These are phyloP conservation scores for Plasmodium fragile DNA, from an alignment of 169 alveolate species.

Conservation along the genomic window DNA sequence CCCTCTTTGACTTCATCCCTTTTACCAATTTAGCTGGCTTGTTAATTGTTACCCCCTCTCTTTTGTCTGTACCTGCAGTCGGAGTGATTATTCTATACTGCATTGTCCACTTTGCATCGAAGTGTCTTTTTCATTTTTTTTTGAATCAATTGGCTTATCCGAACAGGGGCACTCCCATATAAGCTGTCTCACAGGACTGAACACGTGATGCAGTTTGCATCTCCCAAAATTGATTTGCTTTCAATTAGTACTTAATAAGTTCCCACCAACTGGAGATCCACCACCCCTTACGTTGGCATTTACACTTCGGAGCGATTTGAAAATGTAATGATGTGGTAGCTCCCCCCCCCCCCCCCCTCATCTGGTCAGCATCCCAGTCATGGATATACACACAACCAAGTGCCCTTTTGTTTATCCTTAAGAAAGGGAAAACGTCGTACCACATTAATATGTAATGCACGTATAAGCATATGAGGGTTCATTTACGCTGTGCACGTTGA, in stretches of 20 bases:
- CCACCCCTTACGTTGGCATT: background rate
- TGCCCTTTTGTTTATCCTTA: background rate
- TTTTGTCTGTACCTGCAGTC: background rate
- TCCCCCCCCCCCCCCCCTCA: too few species aligned
- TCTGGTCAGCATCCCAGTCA: background rate
- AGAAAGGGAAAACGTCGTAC: background rate
- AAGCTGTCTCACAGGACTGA: background rate
- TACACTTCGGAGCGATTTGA: background rate
- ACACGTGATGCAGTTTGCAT: background rate
- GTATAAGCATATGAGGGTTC: background rate
- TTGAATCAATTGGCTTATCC: background rate
- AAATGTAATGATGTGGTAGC: background rate
- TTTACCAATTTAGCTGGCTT: background rate
- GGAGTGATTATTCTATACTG: background rate
- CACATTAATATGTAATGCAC: background rate
- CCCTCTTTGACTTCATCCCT: background rate
- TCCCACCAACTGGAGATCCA: background rate
- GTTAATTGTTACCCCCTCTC: background rate
- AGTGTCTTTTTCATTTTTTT: background rate
- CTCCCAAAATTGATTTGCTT: background rate
- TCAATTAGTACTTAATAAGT: too few species aligned
- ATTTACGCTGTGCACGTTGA: background rate
- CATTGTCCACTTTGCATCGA: background rate
- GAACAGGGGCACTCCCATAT: background rate
- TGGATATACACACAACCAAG: background rate